Evolutionary conservation across 2,329 filamentous ascomycete species (phyloP).

Genomic region (Cercospora beticola): DNA sequence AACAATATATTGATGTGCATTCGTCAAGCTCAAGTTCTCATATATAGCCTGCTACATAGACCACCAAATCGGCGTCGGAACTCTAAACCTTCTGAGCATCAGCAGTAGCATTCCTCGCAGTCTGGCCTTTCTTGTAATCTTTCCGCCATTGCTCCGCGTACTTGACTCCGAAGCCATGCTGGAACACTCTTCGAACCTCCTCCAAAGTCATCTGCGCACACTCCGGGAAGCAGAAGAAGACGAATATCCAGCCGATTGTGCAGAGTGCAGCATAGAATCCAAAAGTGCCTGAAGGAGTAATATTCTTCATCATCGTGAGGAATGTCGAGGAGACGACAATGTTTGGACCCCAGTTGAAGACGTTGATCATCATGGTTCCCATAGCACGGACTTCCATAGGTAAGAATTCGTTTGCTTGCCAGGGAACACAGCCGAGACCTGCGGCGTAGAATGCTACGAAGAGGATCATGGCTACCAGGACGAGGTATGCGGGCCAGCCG

Average conservation of each 20-base stretch:
- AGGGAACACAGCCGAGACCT: slow-evolving; percentile 27
- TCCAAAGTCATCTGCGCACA: slow-evolving; percentile 43
- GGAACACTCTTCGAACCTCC: slow-evolving; percentile 39
- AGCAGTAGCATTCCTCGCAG: background rate
- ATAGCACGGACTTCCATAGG: background rate
- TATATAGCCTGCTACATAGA: background rate
- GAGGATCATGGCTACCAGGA: slow-evolving; percentile 41
- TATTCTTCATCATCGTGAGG: slow-evolving; percentile 41
- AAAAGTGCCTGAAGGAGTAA: slow-evolving; percentile 42
- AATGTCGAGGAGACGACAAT: slow-evolving; percentile 41
- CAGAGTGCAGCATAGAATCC: slow-evolving; percentile 46
- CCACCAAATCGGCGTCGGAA: background rate
- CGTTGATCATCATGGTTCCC: background rate
- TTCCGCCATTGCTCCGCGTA: slow-evolving; percentile 38
- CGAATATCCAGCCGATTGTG: slow-evolving; percentile 40
- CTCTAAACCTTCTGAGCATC: background rate
- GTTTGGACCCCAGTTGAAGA: slow-evolving; percentile 13
- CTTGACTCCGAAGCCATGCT: slow-evolving; percentile 39
- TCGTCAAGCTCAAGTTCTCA: background rate
- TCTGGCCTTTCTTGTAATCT: slow-evolving; percentile 21
- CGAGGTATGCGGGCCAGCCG: slow-evolving; percentile 32
- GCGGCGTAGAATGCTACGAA: slow-evolving; percentile 39
- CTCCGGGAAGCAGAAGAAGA: slow-evolving; percentile 43
- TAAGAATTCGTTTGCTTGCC: slow-evolving; percentile 32
- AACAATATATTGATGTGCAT: background rate